Base-by-base conservation (phyloP, 2,329 filamentous ascomycete genomes). In the Alternaria arbusti region DNA sequence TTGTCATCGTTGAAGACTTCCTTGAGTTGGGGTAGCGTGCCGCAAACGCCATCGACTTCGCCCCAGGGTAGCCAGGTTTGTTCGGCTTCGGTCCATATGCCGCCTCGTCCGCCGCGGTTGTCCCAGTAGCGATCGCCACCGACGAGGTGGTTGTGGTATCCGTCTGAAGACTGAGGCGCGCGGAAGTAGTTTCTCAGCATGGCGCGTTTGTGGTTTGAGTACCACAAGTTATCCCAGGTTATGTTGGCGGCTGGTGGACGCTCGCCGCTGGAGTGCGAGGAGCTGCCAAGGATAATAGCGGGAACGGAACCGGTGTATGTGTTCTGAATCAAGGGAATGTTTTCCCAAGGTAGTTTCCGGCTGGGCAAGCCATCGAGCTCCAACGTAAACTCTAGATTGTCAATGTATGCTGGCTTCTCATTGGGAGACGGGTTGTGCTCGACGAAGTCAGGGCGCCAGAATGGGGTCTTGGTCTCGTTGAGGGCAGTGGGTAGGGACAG, bases 21-120 rank as follows among this genome's bases (percentile, higher is more conserved):
- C 30, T 83, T 82, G 22, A 82, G 75, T 3, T 82, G 80, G 12
- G 77, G 74, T 28, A 77, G 28, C 0, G 67, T 67, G 1, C 77
- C 77, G 46, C 77, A 79, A 1, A 79, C 77, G 20, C 77, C 77
- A 40, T 79, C 76, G 6, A 86, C 78, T 23, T 86, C 84, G 7
- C 79, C 79, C 76, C 84, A 85, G 0, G 80, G 79, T 22, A 85
- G 63, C 85, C 85, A 87, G 1, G 68, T 65, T 40, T 80, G 78
- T 20, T 79, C 79, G n/a, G 79, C 75, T 12, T 81, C 82, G 0
- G 85, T 86, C 86, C 86, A 88, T 4, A 86, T 74, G 8, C 86
- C 86, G 4, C 85, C 85, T n/a, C 79, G 80, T 0, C 85, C 85
- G 10, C 85, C 85, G 13, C 84, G 81, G 57, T 78, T 72, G 67